These are phyloP conservation scores for Ensete ventricosum DNA, from an alignment of 176 grass and related monocot genomes.

Conservation along the genomic window DNA sequence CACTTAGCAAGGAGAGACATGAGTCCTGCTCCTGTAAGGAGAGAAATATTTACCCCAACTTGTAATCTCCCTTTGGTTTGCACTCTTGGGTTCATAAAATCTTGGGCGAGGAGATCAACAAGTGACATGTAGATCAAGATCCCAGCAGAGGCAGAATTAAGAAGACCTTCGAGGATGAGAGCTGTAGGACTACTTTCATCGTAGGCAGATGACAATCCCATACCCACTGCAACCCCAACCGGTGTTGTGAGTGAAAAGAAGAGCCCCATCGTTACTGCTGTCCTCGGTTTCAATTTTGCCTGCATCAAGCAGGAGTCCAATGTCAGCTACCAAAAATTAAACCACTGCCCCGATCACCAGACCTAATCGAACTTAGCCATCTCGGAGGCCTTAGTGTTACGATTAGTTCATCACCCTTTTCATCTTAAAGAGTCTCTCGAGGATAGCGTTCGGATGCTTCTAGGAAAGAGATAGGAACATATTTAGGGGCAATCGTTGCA, in stretches of 20 bases:
- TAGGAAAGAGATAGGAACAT: no score
- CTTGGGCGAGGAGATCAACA: background rate
- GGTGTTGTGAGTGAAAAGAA: slow-evolving; percentile 7
- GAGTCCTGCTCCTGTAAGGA: slow-evolving; percentile 30
- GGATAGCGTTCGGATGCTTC: no score
- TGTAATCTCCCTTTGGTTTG: background rate
- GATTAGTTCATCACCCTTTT: no score
- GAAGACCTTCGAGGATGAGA: background rate
- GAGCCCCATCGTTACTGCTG: background rate
- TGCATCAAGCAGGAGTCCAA: background rate
- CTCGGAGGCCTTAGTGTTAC: no score
- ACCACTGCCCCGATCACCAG: no score
- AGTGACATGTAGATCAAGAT: slow-evolving; percentile 16
- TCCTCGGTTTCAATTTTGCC: background rate
- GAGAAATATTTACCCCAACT: background rate
- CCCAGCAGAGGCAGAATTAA: background rate
- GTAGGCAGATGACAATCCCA: background rate
- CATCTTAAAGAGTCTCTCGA: no score
- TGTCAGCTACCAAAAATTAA: no score
- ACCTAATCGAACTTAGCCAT: no score
- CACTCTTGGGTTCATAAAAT: slow-evolving; percentile 9
- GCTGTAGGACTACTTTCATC: background rate
- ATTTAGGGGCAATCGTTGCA: no score
- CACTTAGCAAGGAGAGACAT: slow-evolving; percentile 48
- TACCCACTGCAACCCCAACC: background rate